Evolutionary conservation across 2,329 filamentous ascomycete species (phyloP), one percentile per base, ranked within the genome.

Genomic region (Herpotrichia juniperi): DNA sequence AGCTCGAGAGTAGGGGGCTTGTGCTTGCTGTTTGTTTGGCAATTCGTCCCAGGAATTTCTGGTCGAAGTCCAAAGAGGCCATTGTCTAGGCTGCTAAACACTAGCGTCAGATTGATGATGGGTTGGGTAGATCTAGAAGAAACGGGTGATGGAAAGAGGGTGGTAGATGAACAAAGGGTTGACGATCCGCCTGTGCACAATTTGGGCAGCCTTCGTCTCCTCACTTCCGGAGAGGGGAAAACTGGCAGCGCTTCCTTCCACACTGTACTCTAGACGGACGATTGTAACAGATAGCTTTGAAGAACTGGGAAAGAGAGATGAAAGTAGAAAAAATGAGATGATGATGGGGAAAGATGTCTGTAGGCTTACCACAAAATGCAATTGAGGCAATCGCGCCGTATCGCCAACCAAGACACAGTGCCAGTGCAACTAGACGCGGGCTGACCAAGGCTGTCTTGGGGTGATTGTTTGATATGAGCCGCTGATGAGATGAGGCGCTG

Each of bases 41-140:
- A 71, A 96, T 87, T 70, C 87, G 88, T 77, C 91, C 92, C 67
- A 99, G 83, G 76, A 96, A 96, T 78, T 97, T 99, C 78, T 96
- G 93, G 75, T 99, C 94, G 57, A 97, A 91, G 77, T 96, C 91
- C 55, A 92, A 94, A 71, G 93, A 94, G 78, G 94, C 94, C 94
- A 97, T 99, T 22, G 58, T 67, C 55, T 61, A 46, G 46, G 26
- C 42, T 17, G 53, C 62, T 64, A 30, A 16, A n/a, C 17, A 25
- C 31, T 37, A n/a, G 16, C 6, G 44, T 47, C 32, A 47, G 44
- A 22, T 24, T 16, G 31, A 19, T 25, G 32, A 17, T 32, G 44
- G 16, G n/a, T 26, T 28, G 12, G 12, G 31, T n/a, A 32, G 35
- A 24, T 6, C 3, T 31, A 25, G 39, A 12, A 19, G 28, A 46